Evolutionary conservation across 2,329 filamentous ascomycete genomes (phyloP).

Genomic region (Calcarisporium arbuscula): DNA sequence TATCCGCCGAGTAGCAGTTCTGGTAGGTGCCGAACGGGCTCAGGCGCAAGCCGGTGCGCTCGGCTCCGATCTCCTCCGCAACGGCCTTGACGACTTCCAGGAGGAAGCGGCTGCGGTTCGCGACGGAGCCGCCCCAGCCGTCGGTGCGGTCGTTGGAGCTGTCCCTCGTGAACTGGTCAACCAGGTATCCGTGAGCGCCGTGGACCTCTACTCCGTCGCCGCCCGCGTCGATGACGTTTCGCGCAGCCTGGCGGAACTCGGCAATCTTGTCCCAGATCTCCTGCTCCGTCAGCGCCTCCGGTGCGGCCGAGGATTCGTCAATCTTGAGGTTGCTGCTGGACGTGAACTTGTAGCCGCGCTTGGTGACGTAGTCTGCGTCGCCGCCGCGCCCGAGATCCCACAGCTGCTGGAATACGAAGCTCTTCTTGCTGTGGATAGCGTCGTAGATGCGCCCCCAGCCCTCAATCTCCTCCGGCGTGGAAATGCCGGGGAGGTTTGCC

Average conservation of each 20-base stretch:
- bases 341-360: constrained; percentile 1
- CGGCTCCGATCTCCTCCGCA: constrained; percentile 37
- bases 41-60: constrained; percentile 47
- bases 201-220: constrained; percentile 64
- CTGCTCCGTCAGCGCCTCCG: constrained; percentile 43
- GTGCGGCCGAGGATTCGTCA: background rate
- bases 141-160: constrained; percentile 47
- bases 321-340: background rate
- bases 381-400: constrained; percentile 55
- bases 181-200: constrained; percentile 53
- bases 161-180: constrained; percentile 56
- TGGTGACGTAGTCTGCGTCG: constrained; percentile 1
- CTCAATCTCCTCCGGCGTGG: constrained; percentile 46
- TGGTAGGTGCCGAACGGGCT: constrained; percentile 40
- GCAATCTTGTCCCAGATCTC: constrained; percentile 61
- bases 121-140: constrained; percentile 46
- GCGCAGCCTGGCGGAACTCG: constrained; percentile 50
- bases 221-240: constrained; percentile 54
- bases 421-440: constrained; percentile 56
- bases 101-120: constrained; percentile 46
- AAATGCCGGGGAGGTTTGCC: constrained; percentile 50
- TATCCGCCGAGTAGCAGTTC: constrained; percentile 17
- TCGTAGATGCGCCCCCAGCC: constrained; percentile 56
- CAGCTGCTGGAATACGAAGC: constrained; percentile 57
- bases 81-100: constrained; percentile 41